Base-by-base conservation (phyloP, 1,284 basidiomycete genomes). In the Marasmius fiardii region DNA sequence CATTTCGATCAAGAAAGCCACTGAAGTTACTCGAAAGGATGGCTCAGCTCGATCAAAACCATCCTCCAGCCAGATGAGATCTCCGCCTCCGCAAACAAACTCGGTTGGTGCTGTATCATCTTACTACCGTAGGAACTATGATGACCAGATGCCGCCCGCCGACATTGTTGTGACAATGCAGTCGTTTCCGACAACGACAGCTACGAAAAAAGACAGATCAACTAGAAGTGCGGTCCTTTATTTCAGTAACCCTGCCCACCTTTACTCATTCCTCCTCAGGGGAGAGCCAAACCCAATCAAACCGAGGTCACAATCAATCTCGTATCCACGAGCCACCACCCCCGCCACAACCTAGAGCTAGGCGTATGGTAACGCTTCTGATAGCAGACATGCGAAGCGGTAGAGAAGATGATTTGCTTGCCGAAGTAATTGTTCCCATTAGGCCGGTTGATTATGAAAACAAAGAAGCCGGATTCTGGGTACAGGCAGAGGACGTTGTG, bases 341-440 rank as follows among this genome's bases (percentile, higher is more conserved):
- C 20, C 47, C 54, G 45, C 51, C 23, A 47, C 33, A 53, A 26
- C 47, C 54, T 16, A 52, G 52, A 33, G 57, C 52, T 33, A 60
- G 68, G 35, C 71, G 76, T 43, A 78, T 85, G 67, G 68, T 89
- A 10, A 90, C 86, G 4, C 61, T 89, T 18, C 73, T 90, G 3
- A 87, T 89, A 16, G 77, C 82, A 55, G 88, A 90, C 61, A 61
- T 74, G 53, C 78, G 86, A 26, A 76, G 72, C 58, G 77, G 74
- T 2, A 68, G 69, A 1, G 68, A 70, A 34, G 87, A 88, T 63
- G 69, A 72, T 54, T 78, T 83, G 60, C 73, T 90, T 12, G 83
- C 82, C 0, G 88, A 91, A 65, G 78, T 90, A 20, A 77, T 70
- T 26, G 76, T 90, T 20, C 79, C 78, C 10, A 67, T 90, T 33